Evolutionary conservation across 306 rosid genomes (phyloP), one percentile per base, ranked within the genome.

Genomic region (Fagus crenata): DNA sequence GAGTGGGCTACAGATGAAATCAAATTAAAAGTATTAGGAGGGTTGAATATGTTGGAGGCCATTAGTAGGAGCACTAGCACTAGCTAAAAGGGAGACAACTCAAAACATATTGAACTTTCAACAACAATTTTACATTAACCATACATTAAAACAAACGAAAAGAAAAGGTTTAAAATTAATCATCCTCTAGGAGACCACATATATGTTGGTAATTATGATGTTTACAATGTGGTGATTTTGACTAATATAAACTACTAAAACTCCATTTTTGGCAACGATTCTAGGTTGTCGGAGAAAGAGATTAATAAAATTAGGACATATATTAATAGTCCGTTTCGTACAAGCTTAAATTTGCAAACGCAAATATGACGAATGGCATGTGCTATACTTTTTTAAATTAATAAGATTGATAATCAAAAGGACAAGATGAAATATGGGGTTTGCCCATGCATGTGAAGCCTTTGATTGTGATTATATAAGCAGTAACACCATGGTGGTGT

Each of bases 51-150:
- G 51, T 86, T 84, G 86, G 63, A 75, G 77, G 5, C 70, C 80
- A 75, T 75, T 79, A 69, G 85, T 86, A 85, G 87, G 78, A 81
- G 93, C 91, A 86, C 91, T 84, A 81, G 93, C 91, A 86, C 91
- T 84, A 84, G 59, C 81, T 77, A 86, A 75, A 77, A 58, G 64
- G 69, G 31, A 49, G 81, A 74, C 86, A 89, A 84, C 76, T 49
- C 82, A 79, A 80, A 80, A 75, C 78, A 31, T 3, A 31, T 61
- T 42, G 37, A 22, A 65, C 15, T 40, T 36, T 7, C 43, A 70
- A 58, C 76, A 7, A 12, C 37, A 17, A 7, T 37, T 7, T 17
- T 39, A 77, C 15, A 73, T 78, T 75, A 83, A 67, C 81, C 78
- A 36, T 59, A 70, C 51, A 75, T 58, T 51, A 69, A 71, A 64